phyloP scores from a whole-genome alignment of 75 land plant species.

The Chamaecyparis obtusa region DNA sequence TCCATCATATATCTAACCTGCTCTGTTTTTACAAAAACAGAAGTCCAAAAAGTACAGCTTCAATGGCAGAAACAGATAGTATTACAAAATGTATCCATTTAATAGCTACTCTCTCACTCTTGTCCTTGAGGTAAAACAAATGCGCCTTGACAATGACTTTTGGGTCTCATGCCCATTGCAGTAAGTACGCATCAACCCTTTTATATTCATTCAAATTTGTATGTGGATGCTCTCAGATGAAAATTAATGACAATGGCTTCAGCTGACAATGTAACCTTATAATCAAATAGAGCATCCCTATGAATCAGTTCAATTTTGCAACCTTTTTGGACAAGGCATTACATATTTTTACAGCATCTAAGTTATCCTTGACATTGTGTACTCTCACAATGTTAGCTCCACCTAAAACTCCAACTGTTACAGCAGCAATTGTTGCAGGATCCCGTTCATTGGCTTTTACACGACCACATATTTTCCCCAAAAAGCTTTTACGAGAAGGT shows the following conservation, averaged over 20 bases:
- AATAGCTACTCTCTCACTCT: neutral
- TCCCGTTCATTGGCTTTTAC: slow-evolving; percentile 65
- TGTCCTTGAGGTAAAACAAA: neutral
- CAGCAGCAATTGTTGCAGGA: slow-evolving; percentile 75
- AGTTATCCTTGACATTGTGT: slow-evolving; percentile 76
- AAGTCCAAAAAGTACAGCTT: neutral
- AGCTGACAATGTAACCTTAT: neutral
- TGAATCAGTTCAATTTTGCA: neutral
- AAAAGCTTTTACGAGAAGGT: slow-evolving; percentile 79
- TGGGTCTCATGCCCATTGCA: neutral
- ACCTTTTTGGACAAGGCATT: slow-evolving; percentile 57
- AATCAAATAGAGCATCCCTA: neutral
- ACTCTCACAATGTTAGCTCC: slow-evolving; percentile 86
- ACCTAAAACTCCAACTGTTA: slow-evolving; percentile 57
- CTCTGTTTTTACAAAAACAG: neutral
- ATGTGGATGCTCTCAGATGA: neutral
- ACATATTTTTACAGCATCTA: slow-evolving; percentile 73
- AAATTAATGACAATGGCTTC: neutral
- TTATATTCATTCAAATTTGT: neutral
- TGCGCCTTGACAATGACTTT: neutral
- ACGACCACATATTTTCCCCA: slow-evolving; percentile 63
- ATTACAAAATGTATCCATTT: neutral
- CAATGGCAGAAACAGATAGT: neutral
- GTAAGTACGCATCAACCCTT: neutral
- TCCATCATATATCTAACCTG: neutral